Base-by-base conservation (phyloP, 176 grass and related monocot species). In the Ensete glaucum region DNA sequence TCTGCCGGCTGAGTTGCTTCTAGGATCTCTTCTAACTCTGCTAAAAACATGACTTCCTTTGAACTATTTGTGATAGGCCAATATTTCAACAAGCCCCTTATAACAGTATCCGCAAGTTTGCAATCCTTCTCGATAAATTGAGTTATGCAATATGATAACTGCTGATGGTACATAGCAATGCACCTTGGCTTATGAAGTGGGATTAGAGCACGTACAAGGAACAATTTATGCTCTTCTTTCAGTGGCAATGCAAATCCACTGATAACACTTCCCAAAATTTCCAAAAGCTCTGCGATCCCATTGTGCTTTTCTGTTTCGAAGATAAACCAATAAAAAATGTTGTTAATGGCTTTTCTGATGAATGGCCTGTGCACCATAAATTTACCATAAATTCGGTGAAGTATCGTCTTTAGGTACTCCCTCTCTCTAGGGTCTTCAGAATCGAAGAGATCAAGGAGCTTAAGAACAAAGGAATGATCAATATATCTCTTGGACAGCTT, bases 361-460 rank as follows among this genome's bases (percentile, higher is more conserved):
- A 70, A 79, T 23, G 77, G 77, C 0, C 77, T 65, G 53, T 79
- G 77, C 66, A 79, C 77, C 77, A 79, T 79, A 67, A 79, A 79
- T 71, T 79, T 79, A 58, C 66, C 77, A 60, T 79, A 79, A 52
- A 79, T 79, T 16, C 66, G 64, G 27, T 79, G 77, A 71, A 79
- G 77, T 70, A 79, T 79, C 9, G 67, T 71, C 54, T 79, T 79
- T 48, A 79, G 58, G 67, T 79, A 79, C 25, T 79, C 77, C 77
- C 77, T 79, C 77, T 79, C 77, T 79, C 77, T 79, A 70, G 77
- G 77, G 27, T 79, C 77, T 79, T 79, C 77, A 79, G 77, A 79
- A n/a, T 79, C 77, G 19, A 71, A 79, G 52, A 79, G 77, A 50
- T 79, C 77, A 70, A 79, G 77, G 68, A 79, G 77, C 67, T 11